Evolutionary conservation across 2,329 filamentous ascomycete genomes (phyloP).

Genomic region (Xylaria polymorpha): DNA sequence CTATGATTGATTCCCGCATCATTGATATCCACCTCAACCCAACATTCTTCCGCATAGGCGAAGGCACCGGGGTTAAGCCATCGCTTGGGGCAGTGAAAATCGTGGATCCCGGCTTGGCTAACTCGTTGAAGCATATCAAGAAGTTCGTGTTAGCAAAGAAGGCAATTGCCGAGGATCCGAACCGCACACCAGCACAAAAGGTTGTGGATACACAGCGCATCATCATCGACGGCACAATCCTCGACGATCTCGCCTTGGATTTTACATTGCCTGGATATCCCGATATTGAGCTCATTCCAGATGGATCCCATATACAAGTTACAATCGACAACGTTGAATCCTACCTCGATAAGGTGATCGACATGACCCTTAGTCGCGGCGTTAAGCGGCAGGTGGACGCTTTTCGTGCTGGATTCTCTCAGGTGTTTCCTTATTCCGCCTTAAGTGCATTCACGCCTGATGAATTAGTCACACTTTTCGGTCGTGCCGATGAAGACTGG

Average conservation of each 20-base stretch:
- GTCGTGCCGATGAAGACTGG: constrained; percentile 94
- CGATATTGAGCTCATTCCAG: constrained; percentile 80
- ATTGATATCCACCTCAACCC: constrained; percentile 98
- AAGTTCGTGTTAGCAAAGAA: constrained; percentile 87
- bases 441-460: constrained; percentile 93
- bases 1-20: constrained; percentile 97
- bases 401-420: constrained; percentile 90
- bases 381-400: constrained; percentile 91
- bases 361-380: constrained; percentile 89
- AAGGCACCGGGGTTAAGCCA: constrained; percentile 77
- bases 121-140: constrained; percentile 87
- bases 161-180: constrained; percentile 77
- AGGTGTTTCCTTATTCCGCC: constrained; percentile 95
- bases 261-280: constrained; percentile 95
- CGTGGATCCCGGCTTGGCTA: constrained; percentile 87
- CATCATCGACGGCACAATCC: constrained; percentile 76
- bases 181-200: constrained; percentile 76
- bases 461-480: constrained; percentile 94
- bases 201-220: constrained; percentile 75
- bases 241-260: constrained; percentile 91
- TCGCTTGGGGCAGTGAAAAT: constrained; percentile 90
- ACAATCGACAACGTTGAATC: constrained; percentile 90
- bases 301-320: constrained; percentile 79
- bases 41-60: constrained; percentile 95
- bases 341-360: constrained; percentile 90